Conservation (phyloP, 192 early-diverging fungal species). For the Mortierella alpina region DNA sequence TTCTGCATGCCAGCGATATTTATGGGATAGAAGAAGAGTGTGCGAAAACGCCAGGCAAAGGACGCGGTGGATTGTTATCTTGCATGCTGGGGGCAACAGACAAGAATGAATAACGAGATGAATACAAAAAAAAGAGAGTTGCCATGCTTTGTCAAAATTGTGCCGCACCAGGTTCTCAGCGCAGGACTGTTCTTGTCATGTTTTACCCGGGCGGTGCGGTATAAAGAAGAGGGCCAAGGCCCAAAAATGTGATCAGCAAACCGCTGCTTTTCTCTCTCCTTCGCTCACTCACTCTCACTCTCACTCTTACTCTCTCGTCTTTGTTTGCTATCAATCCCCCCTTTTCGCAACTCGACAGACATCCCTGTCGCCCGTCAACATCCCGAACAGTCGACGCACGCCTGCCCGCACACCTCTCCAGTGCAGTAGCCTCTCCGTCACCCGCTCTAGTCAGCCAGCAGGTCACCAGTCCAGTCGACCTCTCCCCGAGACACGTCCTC, state of each 20-base stretch:
- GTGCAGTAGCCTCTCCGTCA: neutral
- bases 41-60: too few species aligned
- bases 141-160: constrained; percentile 20
- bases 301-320: neutral
- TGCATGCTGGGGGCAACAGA: neutral
- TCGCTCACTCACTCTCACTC: constrained; percentile 1
- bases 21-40: too few species aligned
- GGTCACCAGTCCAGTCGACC: too few species aligned
- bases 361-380: too few species aligned
- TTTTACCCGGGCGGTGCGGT: constrained; percentile 15
- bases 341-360: too few species aligned
- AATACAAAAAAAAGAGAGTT: neutral
- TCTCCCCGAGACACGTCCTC: too few species aligned
- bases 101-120: neutral
- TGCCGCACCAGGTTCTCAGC: neutral
- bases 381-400: too few species aligned
- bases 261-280: neutral
- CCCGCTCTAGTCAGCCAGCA: neutral
- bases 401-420: neutral
- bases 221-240: neutral
- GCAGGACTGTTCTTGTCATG: neutral
- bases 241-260: neutral
- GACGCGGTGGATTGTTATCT: neutral
- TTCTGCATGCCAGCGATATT: too few species aligned
- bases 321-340: neutral